Conservation (phyloP, 805 yeast species). For the Candida coquimbonensis region DNA sequence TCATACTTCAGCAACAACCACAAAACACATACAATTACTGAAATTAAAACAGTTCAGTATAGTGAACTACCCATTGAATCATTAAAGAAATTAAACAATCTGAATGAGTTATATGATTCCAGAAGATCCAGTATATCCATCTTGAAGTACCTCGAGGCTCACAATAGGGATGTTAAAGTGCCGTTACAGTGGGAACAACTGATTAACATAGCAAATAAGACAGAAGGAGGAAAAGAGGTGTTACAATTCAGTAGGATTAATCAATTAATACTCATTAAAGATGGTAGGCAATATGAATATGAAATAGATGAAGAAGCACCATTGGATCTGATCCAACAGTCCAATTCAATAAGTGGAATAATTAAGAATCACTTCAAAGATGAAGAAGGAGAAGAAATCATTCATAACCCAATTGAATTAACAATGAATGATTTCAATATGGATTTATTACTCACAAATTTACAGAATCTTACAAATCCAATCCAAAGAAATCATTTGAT, state of each 20-base stretch:
- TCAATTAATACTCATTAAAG: conserved; percentile 14
- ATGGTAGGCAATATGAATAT: conserved; percentile 3
- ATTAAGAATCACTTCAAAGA: conserved; percentile 2
- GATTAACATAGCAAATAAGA: conserved; percentile 11
- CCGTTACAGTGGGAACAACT: conserved; percentile 16
- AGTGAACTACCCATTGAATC: not conserved
- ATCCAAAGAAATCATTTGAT: conserved; percentile 1
- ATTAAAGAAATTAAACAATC: not conserved
- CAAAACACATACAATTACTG: not conserved
- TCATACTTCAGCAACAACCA: no score
- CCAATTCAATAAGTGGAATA: conserved; percentile 1
- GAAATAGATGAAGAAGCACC: conserved; percentile 1
- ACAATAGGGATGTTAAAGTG: not conserved
- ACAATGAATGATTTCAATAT: conserved; percentile 11
- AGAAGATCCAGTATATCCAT: conserved; percentile 8
- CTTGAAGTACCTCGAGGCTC: not conserved
- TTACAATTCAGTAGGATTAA: conserved; percentile 7
- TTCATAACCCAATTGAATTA: conserved; percentile 5
- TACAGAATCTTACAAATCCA: not conserved
- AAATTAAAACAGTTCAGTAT: not conserved
- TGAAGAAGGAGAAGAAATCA: not conserved
- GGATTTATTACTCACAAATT: no score
- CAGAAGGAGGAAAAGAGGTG: conserved; percentile 13
- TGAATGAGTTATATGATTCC: conserved; percentile 4
- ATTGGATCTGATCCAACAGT: not conserved